phyloP scores from a whole-genome alignment of 225 moss, liverwort and hornwort genomes.

The Physcomitrium patens region DNA sequence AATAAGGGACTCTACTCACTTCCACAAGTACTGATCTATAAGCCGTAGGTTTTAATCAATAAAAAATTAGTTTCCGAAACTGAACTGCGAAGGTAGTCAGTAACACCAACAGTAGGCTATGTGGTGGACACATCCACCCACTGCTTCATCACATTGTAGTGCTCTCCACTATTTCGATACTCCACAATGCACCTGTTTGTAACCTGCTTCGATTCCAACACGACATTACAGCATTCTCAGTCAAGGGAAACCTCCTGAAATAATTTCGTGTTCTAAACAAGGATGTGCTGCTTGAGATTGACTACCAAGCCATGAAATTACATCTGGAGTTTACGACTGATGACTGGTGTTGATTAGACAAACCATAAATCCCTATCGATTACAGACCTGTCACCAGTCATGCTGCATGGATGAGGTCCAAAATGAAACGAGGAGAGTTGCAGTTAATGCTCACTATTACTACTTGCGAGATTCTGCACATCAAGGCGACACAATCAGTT shows the following conservation, averaged over 20 bases:
- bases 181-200: slow-evolving; percentile 88
- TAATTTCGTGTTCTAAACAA: background rate
- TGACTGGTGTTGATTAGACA: slow-evolving; percentile 3
- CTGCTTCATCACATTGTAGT: slow-evolving; percentile 74
- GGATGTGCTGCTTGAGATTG: slow-evolving; percentile 3
- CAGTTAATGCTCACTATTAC: slow-evolving; percentile 92
- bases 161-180: slow-evolving; percentile 94
- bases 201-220: slow-evolving; percentile 49
- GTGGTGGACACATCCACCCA: slow-evolving; percentile 76
- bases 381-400: slow-evolving; percentile 52
- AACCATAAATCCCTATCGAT: background rate
- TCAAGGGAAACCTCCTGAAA: background rate
- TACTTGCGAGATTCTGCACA: slow-evolving; percentile 65
- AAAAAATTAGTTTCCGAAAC: slow-evolving; percentile 14
- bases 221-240: background rate
- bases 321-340: background rate
- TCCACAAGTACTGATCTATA: background rate
- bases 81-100: background rate
- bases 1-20: background rate
- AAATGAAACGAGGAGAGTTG: slow-evolving; percentile 84
- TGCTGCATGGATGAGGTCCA: slow-evolving; percentile 68
- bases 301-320: background rate
- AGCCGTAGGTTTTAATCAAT: slow-evolving; percentile 12
- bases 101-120: background rate
- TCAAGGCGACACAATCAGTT: slow-evolving; percentile 70